Percentiles rank a stretch among this genome's conserved stretches.
Evolutionary conservation across 148 eudicot species (phyloP).

Genomic region (Heliamphora exappendiculata): DNA sequence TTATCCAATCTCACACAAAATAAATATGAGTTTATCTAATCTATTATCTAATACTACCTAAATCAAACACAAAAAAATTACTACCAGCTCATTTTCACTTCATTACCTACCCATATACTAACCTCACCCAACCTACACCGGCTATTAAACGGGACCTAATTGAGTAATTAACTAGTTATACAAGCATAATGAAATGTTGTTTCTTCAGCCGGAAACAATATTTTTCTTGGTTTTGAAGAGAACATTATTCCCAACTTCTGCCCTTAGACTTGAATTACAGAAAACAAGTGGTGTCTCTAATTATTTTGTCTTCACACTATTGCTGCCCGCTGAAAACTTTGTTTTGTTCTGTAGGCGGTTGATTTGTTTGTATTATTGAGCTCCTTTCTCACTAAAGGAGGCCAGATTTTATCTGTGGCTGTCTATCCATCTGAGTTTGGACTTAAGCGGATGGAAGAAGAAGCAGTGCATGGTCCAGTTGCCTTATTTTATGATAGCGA

Average conservation of each 20-base stretch:
- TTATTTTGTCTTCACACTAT: not conserved
- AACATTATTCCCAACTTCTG: constrained; percentile 5
- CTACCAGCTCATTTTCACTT: no score
- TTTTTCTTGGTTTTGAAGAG: not conserved
- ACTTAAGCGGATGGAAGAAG: constrained; percentile 88
- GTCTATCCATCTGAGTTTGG: constrained; percentile 99
- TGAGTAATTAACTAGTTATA: no score
- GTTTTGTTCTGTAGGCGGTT: constrained; percentile 50
- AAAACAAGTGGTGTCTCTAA: not conserved
- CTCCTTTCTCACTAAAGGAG: constrained; percentile 79
- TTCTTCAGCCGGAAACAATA: not conserved
- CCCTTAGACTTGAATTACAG: not conserved
- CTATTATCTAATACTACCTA: no score
- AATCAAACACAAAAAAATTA: no score
- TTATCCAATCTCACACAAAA: no score
- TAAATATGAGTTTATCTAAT: no score
- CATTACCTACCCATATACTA: no score
- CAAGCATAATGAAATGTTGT: no score
- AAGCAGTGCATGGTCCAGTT: constrained; percentile 84
- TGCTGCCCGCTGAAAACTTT: not conserved
- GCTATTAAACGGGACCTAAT: no score
- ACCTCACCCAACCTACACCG: no score
- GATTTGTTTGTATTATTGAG: constrained; percentile 68
- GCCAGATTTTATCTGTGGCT: constrained; percentile 64
- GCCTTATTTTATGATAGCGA: constrained; percentile 61